A percentile compares a stretch with the other conserved stretches of the same genome.
These are phyloP conservation scores for Lipomyces sp. DNA, from an alignment of 805 yeast species.

Conservation along the genomic window DNA sequence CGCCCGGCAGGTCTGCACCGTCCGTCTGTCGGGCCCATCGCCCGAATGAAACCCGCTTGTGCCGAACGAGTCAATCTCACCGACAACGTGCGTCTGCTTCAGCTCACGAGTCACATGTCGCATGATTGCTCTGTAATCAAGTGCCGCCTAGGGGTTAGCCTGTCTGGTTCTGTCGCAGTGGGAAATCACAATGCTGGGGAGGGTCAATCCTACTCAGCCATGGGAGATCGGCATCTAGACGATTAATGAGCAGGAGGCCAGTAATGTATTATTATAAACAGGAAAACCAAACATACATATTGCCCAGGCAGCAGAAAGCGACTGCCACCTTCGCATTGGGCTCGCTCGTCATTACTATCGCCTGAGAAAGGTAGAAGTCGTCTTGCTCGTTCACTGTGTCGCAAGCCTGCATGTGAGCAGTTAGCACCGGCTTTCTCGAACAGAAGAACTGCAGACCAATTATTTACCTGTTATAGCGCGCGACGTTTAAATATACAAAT, in stretches of 20 bases:
- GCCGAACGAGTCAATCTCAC: constrained; percentile 73
- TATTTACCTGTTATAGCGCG: too few species aligned
- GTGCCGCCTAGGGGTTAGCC: not conserved
- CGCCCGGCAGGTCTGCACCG: constrained; percentile 60
- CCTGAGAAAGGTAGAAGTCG: not conserved
- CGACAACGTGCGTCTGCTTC: constrained; percentile 6
- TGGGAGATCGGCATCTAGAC: constrained; percentile 62
- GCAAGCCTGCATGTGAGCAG: too few species aligned
- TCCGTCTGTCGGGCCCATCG: constrained; percentile 73
- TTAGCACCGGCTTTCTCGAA: too few species aligned
- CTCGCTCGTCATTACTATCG: not conserved
- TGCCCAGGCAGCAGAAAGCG: constrained; percentile 89
- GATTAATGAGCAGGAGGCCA: not conserved
- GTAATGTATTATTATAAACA: not conserved
- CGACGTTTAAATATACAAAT: too few species aligned
- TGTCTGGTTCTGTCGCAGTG: not conserved
- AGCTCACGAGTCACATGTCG: constrained; percentile 13
- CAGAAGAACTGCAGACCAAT: too few species aligned
- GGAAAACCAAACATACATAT: constrained; percentile 52
- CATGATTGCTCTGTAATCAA: constrained; percentile 10
- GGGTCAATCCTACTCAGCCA: constrained; percentile 91
- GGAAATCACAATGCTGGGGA: not conserved
- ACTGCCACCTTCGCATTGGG: constrained; percentile 48
- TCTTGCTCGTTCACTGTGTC: too few species aligned
- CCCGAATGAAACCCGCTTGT: constrained; percentile 85